Evolutionary conservation across 2,329 filamentous ascomycete species (phyloP).

Genomic region (Gremmenia infestans): DNA sequence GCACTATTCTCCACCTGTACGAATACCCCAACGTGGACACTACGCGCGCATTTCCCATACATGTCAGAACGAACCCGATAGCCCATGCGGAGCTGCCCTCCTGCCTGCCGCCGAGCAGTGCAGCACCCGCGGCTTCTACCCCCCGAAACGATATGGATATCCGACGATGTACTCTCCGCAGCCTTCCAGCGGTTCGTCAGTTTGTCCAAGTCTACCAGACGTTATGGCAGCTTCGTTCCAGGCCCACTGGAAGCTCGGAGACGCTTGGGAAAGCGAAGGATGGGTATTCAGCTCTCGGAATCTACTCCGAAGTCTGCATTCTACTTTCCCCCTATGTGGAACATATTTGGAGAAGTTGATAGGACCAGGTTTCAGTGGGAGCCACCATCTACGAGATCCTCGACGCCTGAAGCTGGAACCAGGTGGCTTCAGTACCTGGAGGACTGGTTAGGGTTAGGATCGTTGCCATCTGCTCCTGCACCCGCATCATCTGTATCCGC

Average conservation of each 20-base stretch:
- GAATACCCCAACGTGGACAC: not conserved
- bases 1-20: not conserved
- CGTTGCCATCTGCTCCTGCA: slow-evolving; percentile 8
- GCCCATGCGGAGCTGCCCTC: slow-evolving; percentile 42
- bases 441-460: not conserved
- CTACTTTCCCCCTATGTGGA: slow-evolving; percentile 16
- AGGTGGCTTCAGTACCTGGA: not conserved
- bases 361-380: slow-evolving; percentile 29
- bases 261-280: slow-evolving; percentile 30
- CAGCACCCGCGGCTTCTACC: slow-evolving; percentile 37
- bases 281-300: slow-evolving; percentile 26
- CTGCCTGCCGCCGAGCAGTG: slow-evolving; percentile 47
- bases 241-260: slow-evolving; percentile 32
- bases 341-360: slow-evolving; percentile 21
- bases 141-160: slow-evolving; percentile 51
- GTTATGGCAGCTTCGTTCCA: slow-evolving; percentile 32
- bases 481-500: not conserved
- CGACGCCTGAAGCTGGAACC: not conserved
- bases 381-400: slow-evolving; percentile 21
- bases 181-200: slow-evolving; percentile 44
- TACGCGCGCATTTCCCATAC: not conserved
- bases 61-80: slow-evolving; percentile 13
- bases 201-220: slow-evolving; percentile 27
- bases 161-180: slow-evolving; percentile 48
- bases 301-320: slow-evolving; percentile 12